phyloP scores from a whole-genome alignment of 495 filamentous ascomycete genomes.

The Lasiosphaeriaceae sp. region DNA sequence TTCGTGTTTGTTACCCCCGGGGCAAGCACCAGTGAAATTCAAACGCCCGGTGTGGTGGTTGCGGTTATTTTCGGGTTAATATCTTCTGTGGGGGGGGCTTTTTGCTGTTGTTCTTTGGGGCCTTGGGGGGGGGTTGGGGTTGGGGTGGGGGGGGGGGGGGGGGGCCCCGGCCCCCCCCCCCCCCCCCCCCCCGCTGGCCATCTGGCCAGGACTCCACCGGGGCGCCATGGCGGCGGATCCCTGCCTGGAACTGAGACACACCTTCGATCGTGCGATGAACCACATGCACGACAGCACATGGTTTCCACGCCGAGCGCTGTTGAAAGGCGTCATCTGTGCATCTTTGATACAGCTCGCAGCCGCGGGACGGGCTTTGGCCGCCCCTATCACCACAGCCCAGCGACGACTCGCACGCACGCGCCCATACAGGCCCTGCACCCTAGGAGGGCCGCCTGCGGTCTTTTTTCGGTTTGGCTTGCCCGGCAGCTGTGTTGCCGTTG shows the following conservation, averaged over 20 bases:
- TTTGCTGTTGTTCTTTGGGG: too few relatives aligned
- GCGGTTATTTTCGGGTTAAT: constrained; percentile 7
- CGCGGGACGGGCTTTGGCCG: neutral
- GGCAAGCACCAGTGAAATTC: neutral
- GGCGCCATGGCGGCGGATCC: constrained; percentile 12
- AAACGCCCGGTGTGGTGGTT: constrained; percentile 8
- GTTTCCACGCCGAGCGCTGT: constrained; percentile 3
- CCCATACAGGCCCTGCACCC: neutral
- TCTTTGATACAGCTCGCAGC: neutral
- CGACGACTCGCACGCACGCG: neutral
- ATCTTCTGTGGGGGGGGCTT: neutral
- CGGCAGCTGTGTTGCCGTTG: too few relatives aligned
- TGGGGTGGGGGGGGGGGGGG: neutral
- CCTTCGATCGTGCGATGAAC: constrained; percentile 10
- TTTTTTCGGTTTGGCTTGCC: too few relatives aligned
- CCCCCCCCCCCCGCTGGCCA: neutral
- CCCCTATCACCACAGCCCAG: neutral
- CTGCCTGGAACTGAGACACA: constrained; percentile 14
- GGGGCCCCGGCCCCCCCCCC: neutral
- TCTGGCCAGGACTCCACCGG: neutral
- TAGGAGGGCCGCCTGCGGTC: neutral
- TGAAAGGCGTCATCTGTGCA: neutral
- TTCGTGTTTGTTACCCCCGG: too few relatives aligned
- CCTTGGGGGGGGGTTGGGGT: neutral
- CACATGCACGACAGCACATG: constrained; percentile 4